phyloP scores from a whole-genome alignment of 202 grass and related monocot genomes.

The Panicum hallii region DNA sequence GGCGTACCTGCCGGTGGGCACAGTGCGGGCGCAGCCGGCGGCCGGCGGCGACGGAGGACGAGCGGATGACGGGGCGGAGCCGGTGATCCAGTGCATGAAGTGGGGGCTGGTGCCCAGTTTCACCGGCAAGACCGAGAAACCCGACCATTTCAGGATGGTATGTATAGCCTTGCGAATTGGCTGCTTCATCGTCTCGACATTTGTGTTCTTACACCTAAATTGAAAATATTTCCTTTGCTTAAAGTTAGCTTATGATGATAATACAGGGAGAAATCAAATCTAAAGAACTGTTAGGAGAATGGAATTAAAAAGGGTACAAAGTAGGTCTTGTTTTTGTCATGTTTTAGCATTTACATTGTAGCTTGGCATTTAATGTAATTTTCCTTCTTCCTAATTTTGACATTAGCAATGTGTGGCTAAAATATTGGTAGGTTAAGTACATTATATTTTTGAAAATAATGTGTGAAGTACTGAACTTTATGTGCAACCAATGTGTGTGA shows the following conservation, averaged over 20 bases:
- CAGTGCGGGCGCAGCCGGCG: conserved; percentile 13
- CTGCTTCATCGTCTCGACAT: neutral
- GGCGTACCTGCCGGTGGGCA: conserved; percentile 69
- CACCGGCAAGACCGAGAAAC: conserved; percentile 81
- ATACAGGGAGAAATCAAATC: neutral
- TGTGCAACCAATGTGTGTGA: neutral
- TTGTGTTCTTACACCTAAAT: neutral
- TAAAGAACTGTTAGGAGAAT: neutral
- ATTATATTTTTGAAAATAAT: neutral
- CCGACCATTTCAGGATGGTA: conserved; percentile 95
- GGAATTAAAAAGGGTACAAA: neutral
- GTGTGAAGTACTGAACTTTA: neutral
- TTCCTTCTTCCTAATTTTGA: neutral
- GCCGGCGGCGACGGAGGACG: conserved; percentile 23
- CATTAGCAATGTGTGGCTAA: neutral
- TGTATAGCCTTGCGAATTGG: neutral
- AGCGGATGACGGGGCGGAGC: conserved; percentile 31
- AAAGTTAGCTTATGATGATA: neutral
- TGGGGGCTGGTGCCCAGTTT: conserved; percentile 97
- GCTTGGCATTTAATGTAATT: neutral
- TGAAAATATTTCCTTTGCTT: neutral
- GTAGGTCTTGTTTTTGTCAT: neutral
- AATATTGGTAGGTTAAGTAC: neutral
- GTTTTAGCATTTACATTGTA: neutral
- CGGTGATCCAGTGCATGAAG: conserved; percentile 85